Evolutionary conservation across 2,329 filamentous ascomycete species (phyloP), one percentile per base, ranked within the genome.

Genomic region (Stemphylium lycopersici): DNA sequence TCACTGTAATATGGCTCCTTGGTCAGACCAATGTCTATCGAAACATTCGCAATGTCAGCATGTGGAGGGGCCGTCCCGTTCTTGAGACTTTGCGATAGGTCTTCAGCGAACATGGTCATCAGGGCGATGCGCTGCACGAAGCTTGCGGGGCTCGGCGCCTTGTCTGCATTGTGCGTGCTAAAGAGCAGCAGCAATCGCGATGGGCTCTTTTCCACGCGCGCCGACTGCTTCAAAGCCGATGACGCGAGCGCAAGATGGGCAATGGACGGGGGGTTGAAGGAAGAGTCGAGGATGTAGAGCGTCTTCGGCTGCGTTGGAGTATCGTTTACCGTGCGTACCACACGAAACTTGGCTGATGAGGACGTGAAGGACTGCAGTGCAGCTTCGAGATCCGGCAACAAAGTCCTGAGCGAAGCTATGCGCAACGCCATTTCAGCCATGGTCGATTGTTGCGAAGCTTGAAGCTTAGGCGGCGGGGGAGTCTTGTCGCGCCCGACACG

Each of bases 1-100:
- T 88, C 86, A 53, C 85, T 84, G 65, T 93, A 95, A 69, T 88
- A 92, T 0, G 90, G 87, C 65, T 84, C 80, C 32, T 83, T 88
- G 0, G 89, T 91, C 1, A 95, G 80, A 1, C 82, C 89, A 33
- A 93, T 81, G 61, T 93, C 90, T 15, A 82, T 77, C 2, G 77
- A 61, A 0, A 79, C 47, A 34, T 69, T 49, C 13, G 56, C 32
- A 5, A 58, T 24, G 8, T 56, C 52, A 36, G 26, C 40, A 2
- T 48, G 41, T 32, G 53, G 33, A 29, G 54, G 18, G 4, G 52
- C 13, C 40, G 48, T 29, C 13, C 38, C 42, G 2, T 34, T 46
- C 24, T 64, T 55, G 8, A 70, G 53, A 12, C 39, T 59, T 18
- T 24, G 58, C 13, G 74, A 69, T 2, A 84, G 59, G 57, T 89